Conservation (phyloP, 495 filamentous ascomycete genomes). For the Daldinia bambusicola region DNA sequence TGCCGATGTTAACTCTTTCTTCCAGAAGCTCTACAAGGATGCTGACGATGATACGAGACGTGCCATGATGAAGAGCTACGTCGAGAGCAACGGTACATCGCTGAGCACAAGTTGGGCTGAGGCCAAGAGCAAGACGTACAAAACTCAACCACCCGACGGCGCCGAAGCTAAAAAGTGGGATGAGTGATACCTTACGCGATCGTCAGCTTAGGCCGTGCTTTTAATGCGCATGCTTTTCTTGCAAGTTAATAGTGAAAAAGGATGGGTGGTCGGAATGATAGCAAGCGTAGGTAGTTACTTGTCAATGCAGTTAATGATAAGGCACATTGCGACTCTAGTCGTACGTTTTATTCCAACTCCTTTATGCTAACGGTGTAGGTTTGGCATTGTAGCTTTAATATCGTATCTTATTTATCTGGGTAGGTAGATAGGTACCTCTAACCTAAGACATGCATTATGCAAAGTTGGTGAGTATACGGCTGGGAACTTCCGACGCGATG, state of each 20-base stretch:
- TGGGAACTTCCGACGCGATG: not conserved
- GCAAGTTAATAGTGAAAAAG: slow-evolving; percentile 9
- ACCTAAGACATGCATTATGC: not conserved
- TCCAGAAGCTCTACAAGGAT: slow-evolving; percentile 87
- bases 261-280: slow-evolving; percentile 14
- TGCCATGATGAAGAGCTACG: slow-evolving; percentile 98
- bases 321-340: not conserved
- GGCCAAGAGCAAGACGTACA: slow-evolving; percentile 76
- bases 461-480: not conserved
- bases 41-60: slow-evolving; percentile 82
- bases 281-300: slow-evolving; percentile 1
- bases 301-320: slow-evolving; percentile 2
- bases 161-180: slow-evolving; percentile 77
- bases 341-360: not conserved
- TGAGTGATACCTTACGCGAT: slow-evolving; percentile 30
- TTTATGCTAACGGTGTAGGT: not conserved
- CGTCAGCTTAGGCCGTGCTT: slow-evolving; percentile 16
- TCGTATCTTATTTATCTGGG: not conserved
- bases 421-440: too few relatives aligned
- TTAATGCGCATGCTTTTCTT: slow-evolving; percentile 12
- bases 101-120: slow-evolving; percentile 94
- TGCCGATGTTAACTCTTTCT: slow-evolving; percentile 82
- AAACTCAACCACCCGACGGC: slow-evolving; percentile 79
- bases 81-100: slow-evolving; percentile 91
- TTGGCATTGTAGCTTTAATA: not conserved